Evolutionary conservation across 164 flowering plant species (phyloP), one percentile per base, ranked within the genome.

Genomic region (Piper betle): DNA sequence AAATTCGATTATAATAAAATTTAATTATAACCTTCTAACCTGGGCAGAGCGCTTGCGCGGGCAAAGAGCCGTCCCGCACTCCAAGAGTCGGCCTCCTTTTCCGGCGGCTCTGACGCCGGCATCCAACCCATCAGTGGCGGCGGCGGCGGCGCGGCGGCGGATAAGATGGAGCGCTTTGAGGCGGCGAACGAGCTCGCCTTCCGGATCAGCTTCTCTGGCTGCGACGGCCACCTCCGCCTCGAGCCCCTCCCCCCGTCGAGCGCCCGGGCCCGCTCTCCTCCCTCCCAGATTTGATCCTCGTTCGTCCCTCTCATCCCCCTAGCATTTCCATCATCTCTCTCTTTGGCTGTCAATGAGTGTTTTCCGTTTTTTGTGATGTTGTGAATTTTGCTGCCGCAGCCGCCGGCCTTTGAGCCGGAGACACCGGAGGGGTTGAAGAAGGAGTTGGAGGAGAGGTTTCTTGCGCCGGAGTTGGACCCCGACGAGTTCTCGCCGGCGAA

Each of bases 191-290:
- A 80, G 59, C 64, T 88, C 3, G 63, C 86, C 20, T 90, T 90
- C 70, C 85, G 89, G 63, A 79, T 91, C 66, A 93, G 91, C 6
- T 83, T 90, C 73, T 72, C 97, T 46, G 99, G 99, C 19, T 78
- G 88, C 80, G 77, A 86, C 64, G 99, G 99, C 41, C 99, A 90
- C 68, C 94, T 93, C 74, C 61, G 84, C 13, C 62, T 93, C 67
- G 85, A 91, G 74, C 95, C 97, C 60, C 85, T 85, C 55, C 84
- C 86, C 85, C 96, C 6, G 82, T 79, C 42, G 81, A 90, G 56
- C 73, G 87, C 67, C 37, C 64, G 63, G 58, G 78, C 59, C 82
- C 86, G 48, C 69, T 89, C 38, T 71, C 61, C 4, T 74, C 85
- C 0, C 79, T 93, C 33, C 96, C 95, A 3, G 96, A 93, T 62